phyloP scores from a whole-genome alignment of 306 rosid species.

The Dryas drummondii region DNA sequence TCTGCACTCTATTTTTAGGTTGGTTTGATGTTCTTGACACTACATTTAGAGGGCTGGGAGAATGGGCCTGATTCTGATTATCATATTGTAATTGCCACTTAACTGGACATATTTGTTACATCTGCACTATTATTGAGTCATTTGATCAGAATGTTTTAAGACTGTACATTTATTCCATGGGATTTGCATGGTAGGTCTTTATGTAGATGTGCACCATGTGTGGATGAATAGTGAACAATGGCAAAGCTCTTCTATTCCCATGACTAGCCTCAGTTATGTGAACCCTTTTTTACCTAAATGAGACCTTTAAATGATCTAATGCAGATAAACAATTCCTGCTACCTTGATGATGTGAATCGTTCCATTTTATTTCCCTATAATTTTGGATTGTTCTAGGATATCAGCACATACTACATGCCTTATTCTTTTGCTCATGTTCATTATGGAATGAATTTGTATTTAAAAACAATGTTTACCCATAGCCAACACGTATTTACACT shows the following conservation, averaged over 20 bases:
- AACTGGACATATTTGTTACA: not conserved
- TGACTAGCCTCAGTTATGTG: slow-evolving; percentile 1
- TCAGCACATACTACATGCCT: not conserved
- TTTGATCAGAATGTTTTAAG: not conserved
- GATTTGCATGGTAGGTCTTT: not conserved
- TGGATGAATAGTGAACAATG: not conserved
- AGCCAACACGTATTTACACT: not conserved
- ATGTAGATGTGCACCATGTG: not conserved
- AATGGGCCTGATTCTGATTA: slow-evolving; percentile 10
- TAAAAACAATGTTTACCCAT: not conserved
- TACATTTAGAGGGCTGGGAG: not conserved
- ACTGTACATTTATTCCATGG: not conserved
- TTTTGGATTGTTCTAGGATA: not conserved
- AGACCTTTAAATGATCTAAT: not conserved
- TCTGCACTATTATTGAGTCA: not conserved
- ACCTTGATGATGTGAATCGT: not conserved
- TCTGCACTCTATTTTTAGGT: not conserved
- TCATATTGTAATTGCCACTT: not conserved
- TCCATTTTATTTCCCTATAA: not conserved
- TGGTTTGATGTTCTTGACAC: not conserved
- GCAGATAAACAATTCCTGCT: not conserved
- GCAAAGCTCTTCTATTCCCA: not conserved
- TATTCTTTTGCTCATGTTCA: not conserved
- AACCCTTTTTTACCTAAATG: not conserved
- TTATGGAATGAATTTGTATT: not conserved